Conservation (phyloP, 2,329 filamentous ascomycete genomes). For the Capronia epimyces region DNA sequence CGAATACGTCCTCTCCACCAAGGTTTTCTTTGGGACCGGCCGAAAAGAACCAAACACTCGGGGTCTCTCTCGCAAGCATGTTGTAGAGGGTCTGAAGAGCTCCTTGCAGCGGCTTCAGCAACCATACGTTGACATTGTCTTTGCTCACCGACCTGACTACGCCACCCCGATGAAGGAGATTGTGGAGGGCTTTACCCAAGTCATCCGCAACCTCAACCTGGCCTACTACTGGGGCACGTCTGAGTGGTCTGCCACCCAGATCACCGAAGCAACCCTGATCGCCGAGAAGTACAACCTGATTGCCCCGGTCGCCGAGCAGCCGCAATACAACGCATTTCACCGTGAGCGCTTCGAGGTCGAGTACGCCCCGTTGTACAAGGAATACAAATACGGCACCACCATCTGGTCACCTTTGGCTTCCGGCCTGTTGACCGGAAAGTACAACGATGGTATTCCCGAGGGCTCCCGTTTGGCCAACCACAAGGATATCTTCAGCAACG, state of each 20-base stretch:
- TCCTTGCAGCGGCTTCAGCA: conserved; percentile 58
- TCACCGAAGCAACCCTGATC: conserved; percentile 50
- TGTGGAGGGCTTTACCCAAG: conserved; percentile 64
- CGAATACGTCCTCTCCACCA: conserved; percentile 55
- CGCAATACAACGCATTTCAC: conserved; percentile 59
- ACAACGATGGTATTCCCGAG: conserved; percentile 57
- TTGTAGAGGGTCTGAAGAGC: conserved; percentile 60
- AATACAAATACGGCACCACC: conserved; percentile 57
- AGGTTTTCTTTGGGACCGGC: conserved; percentile 43
- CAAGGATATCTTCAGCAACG: conserved; percentile 50
- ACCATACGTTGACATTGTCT: conserved; percentile 65
- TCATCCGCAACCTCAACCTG: conserved; percentile 59
- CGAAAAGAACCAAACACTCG: conserved; percentile 53
- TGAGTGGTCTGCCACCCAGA: conserved; percentile 62
- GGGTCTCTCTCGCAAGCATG: conserved; percentile 63
- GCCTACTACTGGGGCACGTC: conserved; percentile 67
- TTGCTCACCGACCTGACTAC: conserved; percentile 58
- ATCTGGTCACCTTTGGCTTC: conserved; percentile 57
- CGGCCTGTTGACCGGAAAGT: conserved; percentile 62
- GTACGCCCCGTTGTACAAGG: conserved; percentile 55
- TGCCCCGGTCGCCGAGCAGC: conserved; percentile 62
- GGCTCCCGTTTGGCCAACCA: conserved; percentile 53
- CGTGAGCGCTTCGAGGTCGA: conserved; percentile 61
- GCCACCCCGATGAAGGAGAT: conserved; percentile 66
- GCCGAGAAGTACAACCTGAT: conserved; percentile 56